phyloP scores from a whole-genome alignment of 2,329 filamentous ascomycete species.

The Pestalotiopsis sp. region DNA sequence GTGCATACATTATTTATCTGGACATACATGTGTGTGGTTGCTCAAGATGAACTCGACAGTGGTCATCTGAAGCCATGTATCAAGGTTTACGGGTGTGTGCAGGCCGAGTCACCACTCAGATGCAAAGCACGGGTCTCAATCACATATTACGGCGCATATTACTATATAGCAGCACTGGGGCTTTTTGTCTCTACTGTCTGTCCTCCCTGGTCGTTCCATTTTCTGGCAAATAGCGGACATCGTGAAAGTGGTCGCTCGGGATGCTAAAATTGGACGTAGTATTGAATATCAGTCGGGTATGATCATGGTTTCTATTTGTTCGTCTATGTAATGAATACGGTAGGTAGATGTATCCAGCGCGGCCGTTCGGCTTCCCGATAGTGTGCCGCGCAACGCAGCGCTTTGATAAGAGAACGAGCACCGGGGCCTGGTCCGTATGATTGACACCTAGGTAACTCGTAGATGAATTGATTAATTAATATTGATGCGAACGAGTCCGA shows the following conservation, averaged over 20 bases:
- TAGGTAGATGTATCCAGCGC: neutral
- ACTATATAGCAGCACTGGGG: neutral
- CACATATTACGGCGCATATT: neutral
- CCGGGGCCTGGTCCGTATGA: no score
- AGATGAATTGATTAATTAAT: no score
- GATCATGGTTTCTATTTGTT: neutral
- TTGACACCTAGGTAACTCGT: no score
- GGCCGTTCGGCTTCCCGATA: neutral
- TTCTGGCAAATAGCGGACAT: neutral
- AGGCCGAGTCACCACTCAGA: neutral
- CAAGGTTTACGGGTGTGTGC: neutral
- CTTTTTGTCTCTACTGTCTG: neutral
- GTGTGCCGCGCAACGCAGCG: neutral
- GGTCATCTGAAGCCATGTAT: neutral
- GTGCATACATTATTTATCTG: neutral
- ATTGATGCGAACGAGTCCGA: no score
- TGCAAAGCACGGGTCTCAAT: neutral
- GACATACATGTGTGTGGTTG: neutral
- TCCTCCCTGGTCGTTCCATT: neutral
- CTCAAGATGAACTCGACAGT: neutral
- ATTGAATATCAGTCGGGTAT: neutral
- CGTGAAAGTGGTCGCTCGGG: neutral
- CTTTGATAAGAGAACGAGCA: neutral
- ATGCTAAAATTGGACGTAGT: slow-evolving; percentile 9
- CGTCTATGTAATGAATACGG: neutral